Conservation (phyloP, 2,329 filamentous ascomycete species). For the Claviceps lovelessii region DNA sequence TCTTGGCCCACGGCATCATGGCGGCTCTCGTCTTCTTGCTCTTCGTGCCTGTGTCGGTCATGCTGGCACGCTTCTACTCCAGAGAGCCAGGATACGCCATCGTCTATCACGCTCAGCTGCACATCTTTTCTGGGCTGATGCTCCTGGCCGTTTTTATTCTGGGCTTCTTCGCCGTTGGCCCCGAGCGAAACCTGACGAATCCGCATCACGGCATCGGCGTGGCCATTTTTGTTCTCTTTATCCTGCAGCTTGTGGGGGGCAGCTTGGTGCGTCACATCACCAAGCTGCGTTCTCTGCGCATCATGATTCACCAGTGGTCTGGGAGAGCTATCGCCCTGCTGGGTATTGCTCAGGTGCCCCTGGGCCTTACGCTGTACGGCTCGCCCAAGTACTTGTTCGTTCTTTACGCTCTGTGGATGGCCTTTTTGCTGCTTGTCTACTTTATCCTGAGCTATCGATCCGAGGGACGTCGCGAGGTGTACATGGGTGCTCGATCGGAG, state of each 20-base stretch:
- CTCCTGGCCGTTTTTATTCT: constrained; percentile 59
- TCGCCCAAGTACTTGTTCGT: constrained; percentile 78
- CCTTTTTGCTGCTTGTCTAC: constrained; percentile 57
- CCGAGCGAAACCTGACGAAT: constrained; percentile 57
- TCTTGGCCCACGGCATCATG: constrained; percentile 58
- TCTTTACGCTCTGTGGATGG: constrained; percentile 67
- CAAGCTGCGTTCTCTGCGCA: constrained; percentile 33
- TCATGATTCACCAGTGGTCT: constrained; percentile 74
- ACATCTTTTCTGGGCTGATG: constrained; percentile 53
- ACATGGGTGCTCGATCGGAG: constrained; percentile 43
- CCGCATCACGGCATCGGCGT: constrained; percentile 76
- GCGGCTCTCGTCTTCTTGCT: constrained; percentile 61
- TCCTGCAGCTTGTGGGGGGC: constrained; percentile 58
- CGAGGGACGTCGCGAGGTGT: constrained; percentile 39
- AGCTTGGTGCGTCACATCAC: constrained; percentile 43
- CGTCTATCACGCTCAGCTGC: constrained; percentile 58
- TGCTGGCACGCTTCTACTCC: constrained; percentile 58
- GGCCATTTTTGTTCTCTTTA: constrained; percentile 58
- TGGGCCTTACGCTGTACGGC: constrained; percentile 84
- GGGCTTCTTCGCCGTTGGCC: constrained; percentile 67
- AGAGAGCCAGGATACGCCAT: constrained; percentile 46
- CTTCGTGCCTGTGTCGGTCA: constrained; percentile 58
- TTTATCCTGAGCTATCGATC: constrained; percentile 65
- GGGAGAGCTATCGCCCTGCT: constrained; percentile 66
- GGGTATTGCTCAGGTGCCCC: constrained; percentile 72